These are phyloP conservation scores for Trapa incisa DNA, from an alignment of 345 rosid genomes.

Conservation along the genomic window DNA sequence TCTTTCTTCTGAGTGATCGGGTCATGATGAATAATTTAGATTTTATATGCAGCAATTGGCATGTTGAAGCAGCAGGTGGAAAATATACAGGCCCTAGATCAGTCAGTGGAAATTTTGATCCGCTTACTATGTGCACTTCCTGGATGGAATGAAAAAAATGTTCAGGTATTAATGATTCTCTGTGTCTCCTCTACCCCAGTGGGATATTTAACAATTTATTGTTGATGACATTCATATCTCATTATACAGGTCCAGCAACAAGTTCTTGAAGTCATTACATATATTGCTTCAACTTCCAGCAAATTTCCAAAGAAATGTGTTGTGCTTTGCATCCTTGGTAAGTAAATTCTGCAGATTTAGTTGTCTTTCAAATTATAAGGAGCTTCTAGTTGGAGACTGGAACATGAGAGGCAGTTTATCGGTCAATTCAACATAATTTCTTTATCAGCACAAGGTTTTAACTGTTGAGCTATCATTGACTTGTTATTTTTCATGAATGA, in stretches of 20 bases:
- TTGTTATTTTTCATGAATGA: neutral
- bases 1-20: neutral
- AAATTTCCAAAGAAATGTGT: slow-evolving; percentile 95
- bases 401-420: neutral
- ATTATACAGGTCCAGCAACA: slow-evolving; percentile 93
- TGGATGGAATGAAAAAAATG: slow-evolving; percentile 98
- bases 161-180: slow-evolving; percentile 52
- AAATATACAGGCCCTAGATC: slow-evolving; percentile 52
- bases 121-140: slow-evolving; percentile 83
- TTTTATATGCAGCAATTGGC: slow-evolving; percentile 58
- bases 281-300: slow-evolving; percentile 53
- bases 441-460: neutral
- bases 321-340: slow-evolving; percentile 85
- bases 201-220: slow-evolving; percentile 5
- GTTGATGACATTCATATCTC: slow-evolving; percentile 11
- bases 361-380: neutral
- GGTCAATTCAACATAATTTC: neutral
- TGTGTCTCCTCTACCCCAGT: neutral
- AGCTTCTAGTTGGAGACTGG: neutral
- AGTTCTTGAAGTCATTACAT: slow-evolving; percentile 70
- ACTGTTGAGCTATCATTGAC: neutral
- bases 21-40: slow-evolving; percentile 1
- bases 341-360: slow-evolving; percentile 12
- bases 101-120: slow-evolving; percentile 74
- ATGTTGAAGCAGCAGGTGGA: slow-evolving; percentile 65